Percentiles rank a stretch among this genome's conserved stretches.
These are phyloP conservation scores for Colletotrichum sp. DNA, from an alignment of 2,329 filamentous ascomycete species.

Conservation along the genomic window DNA sequence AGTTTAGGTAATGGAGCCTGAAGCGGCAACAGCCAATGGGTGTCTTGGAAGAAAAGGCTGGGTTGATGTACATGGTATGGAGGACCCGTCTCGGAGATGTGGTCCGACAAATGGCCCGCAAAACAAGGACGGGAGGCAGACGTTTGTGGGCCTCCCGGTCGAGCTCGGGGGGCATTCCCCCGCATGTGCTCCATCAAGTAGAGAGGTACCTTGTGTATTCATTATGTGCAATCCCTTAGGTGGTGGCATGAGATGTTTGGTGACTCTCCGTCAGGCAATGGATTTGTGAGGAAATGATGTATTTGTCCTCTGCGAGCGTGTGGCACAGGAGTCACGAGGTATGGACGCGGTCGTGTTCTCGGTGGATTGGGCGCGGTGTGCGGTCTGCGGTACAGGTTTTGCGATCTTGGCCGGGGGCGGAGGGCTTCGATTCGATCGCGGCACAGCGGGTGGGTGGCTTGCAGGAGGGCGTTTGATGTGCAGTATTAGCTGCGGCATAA, in stretches of 20 bases:
- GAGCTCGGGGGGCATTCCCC: conserved; percentile 8
- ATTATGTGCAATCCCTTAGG: background rate
- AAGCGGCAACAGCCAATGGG: background rate
- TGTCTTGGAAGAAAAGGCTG: background rate
- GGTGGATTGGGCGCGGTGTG: background rate
- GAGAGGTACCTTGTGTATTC: background rate
- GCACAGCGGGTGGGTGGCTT: background rate
- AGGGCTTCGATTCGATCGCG: background rate
- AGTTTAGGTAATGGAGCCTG: background rate
- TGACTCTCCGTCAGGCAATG: background rate
- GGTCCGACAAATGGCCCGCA: conserved; percentile 13
- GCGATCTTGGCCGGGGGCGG: background rate
- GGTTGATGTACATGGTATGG: background rate
- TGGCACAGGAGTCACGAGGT: background rate
- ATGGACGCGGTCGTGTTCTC: background rate
- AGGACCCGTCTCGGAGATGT: conserved; percentile 3
- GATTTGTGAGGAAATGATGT: background rate
- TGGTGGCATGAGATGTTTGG: background rate
- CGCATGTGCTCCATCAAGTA: background rate
- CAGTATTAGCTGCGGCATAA: conserved; percentile 1
- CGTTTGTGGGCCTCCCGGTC: background rate
- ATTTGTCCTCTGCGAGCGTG: background rate
- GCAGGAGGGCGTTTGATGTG: background rate
- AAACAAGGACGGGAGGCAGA: conserved; percentile 8
- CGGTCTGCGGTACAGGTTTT: background rate